A percentile compares a stretch with the other conserved stretches of the same genome.
Evolutionary conservation across 495 filamentous ascomycete genomes (phyloP).

Genomic region (Podospora pseudoanserina): DNA sequence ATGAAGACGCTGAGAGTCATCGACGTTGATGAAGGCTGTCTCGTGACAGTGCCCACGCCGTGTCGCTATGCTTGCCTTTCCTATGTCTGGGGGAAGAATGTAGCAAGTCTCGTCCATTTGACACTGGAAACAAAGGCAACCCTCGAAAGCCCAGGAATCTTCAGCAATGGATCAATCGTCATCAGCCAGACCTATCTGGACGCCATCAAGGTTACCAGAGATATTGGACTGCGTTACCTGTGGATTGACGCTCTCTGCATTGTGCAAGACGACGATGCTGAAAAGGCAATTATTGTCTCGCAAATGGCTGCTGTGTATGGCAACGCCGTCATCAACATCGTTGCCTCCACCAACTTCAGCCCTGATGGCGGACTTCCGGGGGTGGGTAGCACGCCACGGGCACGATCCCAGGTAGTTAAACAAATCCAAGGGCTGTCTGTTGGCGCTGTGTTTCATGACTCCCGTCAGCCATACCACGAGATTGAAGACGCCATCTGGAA

Average conservation of each 20-base stretch:
- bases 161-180: slow-evolving; percentile 9
- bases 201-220: slow-evolving; percentile 23
- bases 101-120: neutral
- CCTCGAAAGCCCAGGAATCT: slow-evolving; percentile 10
- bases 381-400: slow-evolving; percentile 4
- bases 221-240: slow-evolving; percentile 28
- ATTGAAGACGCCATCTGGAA: slow-evolving; percentile 23
- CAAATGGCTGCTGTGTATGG: slow-evolving; percentile 23
- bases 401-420: slow-evolving; percentile 12
- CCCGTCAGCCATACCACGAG: slow-evolving; percentile 26
- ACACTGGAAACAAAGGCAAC: slow-evolving; percentile 6
- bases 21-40: slow-evolving; percentile 13
- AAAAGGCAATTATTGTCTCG: slow-evolving; percentile 15
- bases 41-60: slow-evolving; percentile 2
- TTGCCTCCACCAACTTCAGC: slow-evolving; percentile 21
- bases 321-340: slow-evolving; percentile 22
- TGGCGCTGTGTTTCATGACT: slow-evolving; percentile 63
- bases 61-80: slow-evolving; percentile 20
- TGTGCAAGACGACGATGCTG: slow-evolving; percentile 23
- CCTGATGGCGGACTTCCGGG: slow-evolving; percentile 21
- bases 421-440: slow-evolving; percentile 52
- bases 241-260: slow-evolving; percentile 36
- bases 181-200: slow-evolving; percentile 28
- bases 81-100: slow-evolving; percentile 18
- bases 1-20: slow-evolving; percentile 8